Percentiles rank a stretch among this genome's conserved stretches.
Evolutionary conservation across 805 yeast genomes (phyloP).

Genomic region (Ogataea ganodermae): DNA sequence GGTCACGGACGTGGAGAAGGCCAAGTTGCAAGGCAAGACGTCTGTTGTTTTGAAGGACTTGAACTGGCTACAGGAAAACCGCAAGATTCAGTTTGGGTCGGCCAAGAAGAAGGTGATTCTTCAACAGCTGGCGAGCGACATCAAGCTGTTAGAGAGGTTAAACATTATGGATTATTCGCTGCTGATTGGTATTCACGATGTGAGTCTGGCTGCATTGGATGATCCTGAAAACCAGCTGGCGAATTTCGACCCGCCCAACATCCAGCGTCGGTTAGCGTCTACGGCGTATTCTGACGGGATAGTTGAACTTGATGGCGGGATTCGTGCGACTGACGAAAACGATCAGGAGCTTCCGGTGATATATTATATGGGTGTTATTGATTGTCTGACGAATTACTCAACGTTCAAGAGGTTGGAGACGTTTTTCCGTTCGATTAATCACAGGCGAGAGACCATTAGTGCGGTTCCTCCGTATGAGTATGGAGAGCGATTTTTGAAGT

Average conservation of each 20-base stretch:
- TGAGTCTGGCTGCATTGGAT: conserved; percentile 51
- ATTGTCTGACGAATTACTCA: conserved; percentile 83
- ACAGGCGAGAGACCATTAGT: conserved; percentile 70
- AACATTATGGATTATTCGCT: conserved; percentile 96
- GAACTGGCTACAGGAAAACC: conserved; percentile 76
- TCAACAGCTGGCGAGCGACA: conserved; percentile 75
- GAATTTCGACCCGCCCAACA: conserved; percentile 27
- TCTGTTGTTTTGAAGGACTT: conserved; percentile 74
- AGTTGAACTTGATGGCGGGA: conserved; percentile 67
- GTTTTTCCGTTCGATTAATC: conserved; percentile 73
- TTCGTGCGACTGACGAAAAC: conserved; percentile 65
- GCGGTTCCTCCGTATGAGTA: conserved; percentile 91
- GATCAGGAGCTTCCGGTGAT: conserved; percentile 65
- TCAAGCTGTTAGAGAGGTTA: conserved; percentile 63
- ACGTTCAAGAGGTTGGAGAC: conserved; percentile 80
- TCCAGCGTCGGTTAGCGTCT: conserved; percentile 17
- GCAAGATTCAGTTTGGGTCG: conserved; percentile 75
- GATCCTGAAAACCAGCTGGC: conserved; percentile 28
- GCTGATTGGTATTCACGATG: conserved; percentile 83
- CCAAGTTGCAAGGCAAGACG: conserved; percentile 31
- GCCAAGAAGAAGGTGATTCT: conserved; percentile 58
- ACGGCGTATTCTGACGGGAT: conserved; percentile 19
- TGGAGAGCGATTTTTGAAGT: conserved; percentile 79
- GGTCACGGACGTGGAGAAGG: conserved; percentile 44
- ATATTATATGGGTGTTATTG: conserved; percentile 92